phyloP scores from a whole-genome alignment of 1,284 basidiomycete species.

The Gymnopus androsaceus region DNA sequence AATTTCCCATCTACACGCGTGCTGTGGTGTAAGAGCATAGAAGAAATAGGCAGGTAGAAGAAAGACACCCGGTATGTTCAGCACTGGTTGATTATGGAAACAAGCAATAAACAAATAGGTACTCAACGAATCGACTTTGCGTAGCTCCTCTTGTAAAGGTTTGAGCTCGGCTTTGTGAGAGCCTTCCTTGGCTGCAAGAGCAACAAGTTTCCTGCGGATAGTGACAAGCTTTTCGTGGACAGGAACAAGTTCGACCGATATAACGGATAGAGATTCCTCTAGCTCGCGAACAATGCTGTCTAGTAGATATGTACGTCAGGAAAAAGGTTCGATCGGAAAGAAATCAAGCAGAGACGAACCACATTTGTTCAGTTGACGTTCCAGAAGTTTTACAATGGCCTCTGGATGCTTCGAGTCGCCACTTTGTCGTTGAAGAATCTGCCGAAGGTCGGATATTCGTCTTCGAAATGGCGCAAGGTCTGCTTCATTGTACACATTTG shows the following conservation, averaged over 20 bases:
- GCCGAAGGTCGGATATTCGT: conserved; percentile 76
- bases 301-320: conserved; percentile 31
- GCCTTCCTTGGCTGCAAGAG: conserved; percentile 85
- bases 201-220: conserved; percentile 86
- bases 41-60: background rate
- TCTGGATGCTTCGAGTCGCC: conserved; percentile 84
- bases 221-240: conserved; percentile 89
- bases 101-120: conserved; percentile 17
- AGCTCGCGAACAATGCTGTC: conserved; percentile 78
- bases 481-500: conserved; percentile 87
- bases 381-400: conserved; percentile 88
- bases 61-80: background rate
- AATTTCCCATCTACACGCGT: conserved; percentile 97
- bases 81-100: background rate
- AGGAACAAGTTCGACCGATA: conserved; percentile 86
- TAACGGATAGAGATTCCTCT: conserved; percentile 81
- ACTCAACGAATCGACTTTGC: conserved; percentile 94
- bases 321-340: conserved; percentile 13
- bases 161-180: conserved; percentile 88
- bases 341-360: conserved; percentile 67
- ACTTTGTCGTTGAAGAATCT: conserved; percentile 81
- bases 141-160: conserved; percentile 88
- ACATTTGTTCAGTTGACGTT: conserved; percentile 89
- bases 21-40: conserved; percentile 37
- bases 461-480: conserved; percentile 86